These are phyloP conservation scores for Globisporangium paroecandrum DNA, from an alignment of 352 stramenopile species.

Conservation along the genomic window DNA sequence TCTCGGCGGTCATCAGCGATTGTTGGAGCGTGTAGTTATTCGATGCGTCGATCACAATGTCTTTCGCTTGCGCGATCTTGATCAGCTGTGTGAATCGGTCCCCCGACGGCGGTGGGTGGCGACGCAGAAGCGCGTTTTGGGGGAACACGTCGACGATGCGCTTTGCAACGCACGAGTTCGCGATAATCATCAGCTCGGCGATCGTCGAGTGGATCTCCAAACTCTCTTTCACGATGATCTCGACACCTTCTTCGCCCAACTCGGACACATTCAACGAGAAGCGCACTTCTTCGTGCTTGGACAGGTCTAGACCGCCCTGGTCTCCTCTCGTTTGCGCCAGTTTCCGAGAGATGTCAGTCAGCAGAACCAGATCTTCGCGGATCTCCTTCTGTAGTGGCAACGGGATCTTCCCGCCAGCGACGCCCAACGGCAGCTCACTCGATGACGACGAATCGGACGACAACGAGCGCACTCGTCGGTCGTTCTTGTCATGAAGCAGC, in stretches of 20 bases:
- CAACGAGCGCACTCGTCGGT: slow-evolving; percentile 11
- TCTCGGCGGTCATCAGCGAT: slow-evolving; percentile 57
- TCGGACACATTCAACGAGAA: slow-evolving; percentile 81
- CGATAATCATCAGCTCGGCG: slow-evolving; percentile 93
- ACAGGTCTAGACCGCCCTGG: slow-evolving; percentile 74
- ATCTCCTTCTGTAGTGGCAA: slow-evolving; percentile 48
- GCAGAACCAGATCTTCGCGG: slow-evolving; percentile 47
- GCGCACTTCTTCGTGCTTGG: slow-evolving; percentile 77
- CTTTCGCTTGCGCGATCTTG: slow-evolving; percentile 62
- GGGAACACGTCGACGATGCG: slow-evolving; percentile 83
- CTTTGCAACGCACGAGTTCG: slow-evolving; percentile 87
- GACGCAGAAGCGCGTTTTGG: slow-evolving; percentile 80
- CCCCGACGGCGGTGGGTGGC: slow-evolving; percentile 76
- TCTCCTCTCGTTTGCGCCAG: slow-evolving; percentile 56
- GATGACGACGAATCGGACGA: slow-evolving; percentile 6
- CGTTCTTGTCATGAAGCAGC: slow-evolving; percentile 15
- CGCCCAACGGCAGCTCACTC: slow-evolving; percentile 27
- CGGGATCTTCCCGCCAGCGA: slow-evolving; percentile 67
- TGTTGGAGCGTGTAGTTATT: slow-evolving; percentile 85
- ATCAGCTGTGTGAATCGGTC: slow-evolving; percentile 76
- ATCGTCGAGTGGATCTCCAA: slow-evolving; percentile 93
- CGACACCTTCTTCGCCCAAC: slow-evolving; percentile 64
- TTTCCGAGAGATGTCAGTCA: slow-evolving; percentile 65
- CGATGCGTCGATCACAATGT: slow-evolving; percentile 67
- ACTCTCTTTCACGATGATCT: slow-evolving; percentile 88